Conservation (phyloP, 176 grass and related monocot genomes). For the Carex myosuroides region DNA sequence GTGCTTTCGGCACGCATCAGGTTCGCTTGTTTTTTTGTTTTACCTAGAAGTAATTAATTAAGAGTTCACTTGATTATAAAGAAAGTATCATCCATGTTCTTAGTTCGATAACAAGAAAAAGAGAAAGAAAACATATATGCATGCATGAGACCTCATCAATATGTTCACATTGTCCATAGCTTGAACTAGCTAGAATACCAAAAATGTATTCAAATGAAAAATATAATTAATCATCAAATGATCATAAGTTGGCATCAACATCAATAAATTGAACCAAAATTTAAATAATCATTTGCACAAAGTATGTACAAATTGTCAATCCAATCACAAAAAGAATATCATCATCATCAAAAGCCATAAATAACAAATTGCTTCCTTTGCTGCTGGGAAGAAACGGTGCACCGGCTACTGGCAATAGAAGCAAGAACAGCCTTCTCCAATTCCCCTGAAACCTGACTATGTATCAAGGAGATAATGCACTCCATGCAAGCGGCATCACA, state of each 20-base stretch:
- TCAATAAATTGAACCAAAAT: neutral
- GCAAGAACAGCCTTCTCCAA: constrained; percentile 16
- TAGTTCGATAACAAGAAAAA: neutral
- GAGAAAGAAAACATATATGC: neutral
- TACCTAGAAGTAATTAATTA: neutral
- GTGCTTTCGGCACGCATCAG: too few relatives aligned
- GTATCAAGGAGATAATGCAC: constrained; percentile 18
- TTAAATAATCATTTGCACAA: neutral
- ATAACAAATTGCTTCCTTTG: constrained; percentile 1
- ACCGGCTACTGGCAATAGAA: constrained; percentile 14
- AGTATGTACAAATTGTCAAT: neutral
- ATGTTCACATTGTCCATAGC: neutral
- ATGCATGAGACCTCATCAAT: neutral
- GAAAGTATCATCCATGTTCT: neutral
- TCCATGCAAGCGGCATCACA: constrained; percentile 28
- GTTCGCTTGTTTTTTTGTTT: neutral
- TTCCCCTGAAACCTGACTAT: neutral
- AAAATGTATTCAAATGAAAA: constrained; percentile 1
- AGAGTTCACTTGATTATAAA: neutral
- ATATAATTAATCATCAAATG: neutral
- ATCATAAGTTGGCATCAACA: neutral
- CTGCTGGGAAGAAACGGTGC: neutral
- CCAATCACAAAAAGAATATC: neutral
- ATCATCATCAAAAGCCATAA: constrained; percentile 3
- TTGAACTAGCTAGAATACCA: neutral